Conservation (phyloP, 2,329 filamentous ascomycete genomes). For the Apiospora saccharicola region DNA sequence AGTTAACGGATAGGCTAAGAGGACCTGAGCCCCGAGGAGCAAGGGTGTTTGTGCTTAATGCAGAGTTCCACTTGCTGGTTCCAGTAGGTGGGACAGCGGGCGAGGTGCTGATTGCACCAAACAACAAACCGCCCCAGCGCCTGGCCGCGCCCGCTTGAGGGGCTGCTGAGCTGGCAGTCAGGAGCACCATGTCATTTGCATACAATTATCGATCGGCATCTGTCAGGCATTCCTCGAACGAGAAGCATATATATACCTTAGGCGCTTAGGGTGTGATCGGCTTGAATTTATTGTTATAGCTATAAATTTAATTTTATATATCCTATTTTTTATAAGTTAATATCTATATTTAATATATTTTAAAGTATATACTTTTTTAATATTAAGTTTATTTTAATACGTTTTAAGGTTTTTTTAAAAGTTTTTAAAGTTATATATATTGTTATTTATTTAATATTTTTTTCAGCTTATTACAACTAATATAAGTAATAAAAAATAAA, state of each 20-base stretch:
- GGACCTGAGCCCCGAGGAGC: not conserved
- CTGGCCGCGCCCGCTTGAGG: not conserved
- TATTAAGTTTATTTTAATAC: too few species aligned
- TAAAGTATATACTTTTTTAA: too few species aligned
- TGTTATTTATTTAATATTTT: too few species aligned
- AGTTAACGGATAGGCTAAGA: not conserved
- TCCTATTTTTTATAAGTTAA: too few species aligned
- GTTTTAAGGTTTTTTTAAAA: too few species aligned
- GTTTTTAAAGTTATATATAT: too few species aligned
- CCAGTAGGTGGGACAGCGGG: slow-evolving; percentile 13
- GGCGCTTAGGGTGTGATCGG: too few species aligned
- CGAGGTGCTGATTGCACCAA: slow-evolving; percentile 6
- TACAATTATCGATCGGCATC: slow-evolving; percentile 4
- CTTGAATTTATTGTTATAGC: too few species aligned
- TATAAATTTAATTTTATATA: too few species aligned
- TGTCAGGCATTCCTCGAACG: slow-evolving; percentile 4
- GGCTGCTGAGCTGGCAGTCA: slow-evolving; percentile 17
- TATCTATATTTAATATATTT: too few species aligned
- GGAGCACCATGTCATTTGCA: not conserved
- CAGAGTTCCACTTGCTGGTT: not conserved
- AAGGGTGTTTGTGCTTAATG: not conserved
- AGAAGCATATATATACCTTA: not conserved
- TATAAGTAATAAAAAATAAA: too few species aligned
- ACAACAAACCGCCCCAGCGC: not conserved
- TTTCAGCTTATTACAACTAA: too few species aligned